Evolutionary conservation across 2,329 filamentous ascomycete species (phyloP).

Genomic region (Sclerotinia minor): DNA sequence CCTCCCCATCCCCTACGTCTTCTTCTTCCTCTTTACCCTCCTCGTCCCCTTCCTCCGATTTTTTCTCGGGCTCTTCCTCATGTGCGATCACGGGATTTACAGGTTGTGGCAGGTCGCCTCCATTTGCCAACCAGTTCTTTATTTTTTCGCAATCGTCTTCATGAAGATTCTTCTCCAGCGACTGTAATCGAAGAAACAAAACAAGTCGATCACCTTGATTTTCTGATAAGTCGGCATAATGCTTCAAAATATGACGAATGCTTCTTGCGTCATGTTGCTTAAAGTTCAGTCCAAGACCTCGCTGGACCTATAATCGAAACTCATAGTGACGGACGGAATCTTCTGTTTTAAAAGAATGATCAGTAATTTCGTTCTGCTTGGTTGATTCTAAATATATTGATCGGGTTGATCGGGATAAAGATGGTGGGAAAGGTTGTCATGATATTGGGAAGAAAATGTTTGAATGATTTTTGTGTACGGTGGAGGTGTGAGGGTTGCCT

Average conservation of each 20-base stretch:
- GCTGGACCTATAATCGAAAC: background rate
- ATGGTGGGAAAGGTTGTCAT: background rate
- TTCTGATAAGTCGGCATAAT: slow-evolving; percentile 27
- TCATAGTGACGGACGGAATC: background rate
- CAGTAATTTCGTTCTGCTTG: too few species aligned
- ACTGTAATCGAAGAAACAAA: slow-evolving; percentile 27
- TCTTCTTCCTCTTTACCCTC: background rate
- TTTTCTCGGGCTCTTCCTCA: background rate
- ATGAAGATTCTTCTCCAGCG: slow-evolving; percentile 27
- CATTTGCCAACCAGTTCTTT: slow-evolving; percentile 30
- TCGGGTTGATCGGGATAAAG: background rate
- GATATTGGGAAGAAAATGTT: background rate
- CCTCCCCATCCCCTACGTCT: background rate
- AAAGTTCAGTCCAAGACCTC: slow-evolving; percentile 32
- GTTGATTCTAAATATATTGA: background rate
- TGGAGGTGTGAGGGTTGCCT: background rate
- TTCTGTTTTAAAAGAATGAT: background rate
- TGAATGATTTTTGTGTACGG: too few species aligned
- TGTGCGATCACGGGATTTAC: background rate
- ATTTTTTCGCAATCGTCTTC: slow-evolving; percentile 27
- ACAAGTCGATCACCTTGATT: slow-evolving; percentile 24
- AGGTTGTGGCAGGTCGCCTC: slow-evolving; percentile 24
- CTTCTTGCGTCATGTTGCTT: slow-evolving; percentile 31
- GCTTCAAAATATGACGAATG: slow-evolving; percentile 33
- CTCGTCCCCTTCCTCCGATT: background rate